Base-by-base conservation (phyloP, 108 stramenopile genomes). In the Pseudonitzschia delicatissima region DNA sequence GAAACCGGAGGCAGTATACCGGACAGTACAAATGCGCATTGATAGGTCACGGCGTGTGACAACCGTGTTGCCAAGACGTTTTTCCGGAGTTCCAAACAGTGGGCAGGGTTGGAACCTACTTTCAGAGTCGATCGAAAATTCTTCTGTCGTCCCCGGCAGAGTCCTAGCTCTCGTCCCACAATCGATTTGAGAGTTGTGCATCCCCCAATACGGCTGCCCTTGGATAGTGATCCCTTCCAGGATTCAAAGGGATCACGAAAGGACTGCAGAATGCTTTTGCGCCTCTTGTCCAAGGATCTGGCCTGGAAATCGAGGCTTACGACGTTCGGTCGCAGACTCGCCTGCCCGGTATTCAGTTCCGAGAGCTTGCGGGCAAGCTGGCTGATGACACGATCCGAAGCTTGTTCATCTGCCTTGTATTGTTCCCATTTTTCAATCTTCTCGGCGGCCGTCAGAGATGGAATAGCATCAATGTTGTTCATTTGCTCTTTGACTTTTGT, bases 1-100 rank as follows among this genome's bases (percentile, higher is more conserved):
- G 90, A 98, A 6, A 96, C 87, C 6, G 95, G 94, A 39, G 83
- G 88, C 20, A 70, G 42, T 66, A 95, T 68, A 55, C 97, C 96
- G 18, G 94, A 77, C 57, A 86, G 95, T 20, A 93, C 86, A n/a
- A n/a, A n/a, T n/a, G n/a, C n/a, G n/a, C n/a, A n/a, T n/a, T n/a
- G n/a, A n/a, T n/a, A n/a, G 5, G 92, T 93, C 0, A 78, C 75
- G 9, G 87, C 87, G 69, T 90, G 87, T 12, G 86, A 86, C 36
- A 93, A 47, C 8, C 89, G 77, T 17, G 69, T 71, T 15, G 73
- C 57, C 26, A 93, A 57, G 12, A 87, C 25, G 8, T 75, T 71
- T 57, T 83, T 75, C 3, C 78, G 68, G 32, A 49, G 69, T 26
- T 60, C 60, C 13, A 58, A 60, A 39, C 64, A 58, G 27, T 68